These are phyloP conservation scores for Exsudoporus floridanus DNA, from an alignment of 1,284 basidiomycete genomes.

Conservation along the genomic window DNA sequence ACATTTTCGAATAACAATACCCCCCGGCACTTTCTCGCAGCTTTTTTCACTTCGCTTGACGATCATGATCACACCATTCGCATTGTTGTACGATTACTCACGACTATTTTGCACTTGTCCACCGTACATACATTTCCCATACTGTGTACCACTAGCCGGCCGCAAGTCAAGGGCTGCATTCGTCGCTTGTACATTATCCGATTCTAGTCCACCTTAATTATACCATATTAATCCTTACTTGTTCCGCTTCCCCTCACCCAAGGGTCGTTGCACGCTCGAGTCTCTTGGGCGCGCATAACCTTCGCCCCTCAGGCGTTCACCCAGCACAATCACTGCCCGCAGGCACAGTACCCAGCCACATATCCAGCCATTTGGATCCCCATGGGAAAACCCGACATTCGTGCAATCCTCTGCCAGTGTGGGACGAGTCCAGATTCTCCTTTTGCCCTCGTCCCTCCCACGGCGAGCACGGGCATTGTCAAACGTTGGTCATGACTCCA, in stretches of 20 bases:
- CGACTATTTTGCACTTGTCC: conserved; percentile 25
- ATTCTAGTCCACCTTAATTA: conserved; percentile 34
- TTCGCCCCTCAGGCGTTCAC: not conserved
- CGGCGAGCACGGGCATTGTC: conserved; percentile 23
- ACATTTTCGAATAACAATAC: conserved; percentile 57
- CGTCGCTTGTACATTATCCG: conserved; percentile 33
- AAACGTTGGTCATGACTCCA: not conserved
- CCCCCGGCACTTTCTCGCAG: not conserved
- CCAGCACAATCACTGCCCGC: not conserved
- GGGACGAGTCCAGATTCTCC: conserved; percentile 1
- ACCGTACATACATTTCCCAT: conserved; percentile 33
- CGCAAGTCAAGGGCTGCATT: conserved; percentile 19
- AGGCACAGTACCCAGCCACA: conserved; percentile 3
- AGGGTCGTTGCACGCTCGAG: not conserved
- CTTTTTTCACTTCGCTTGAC: conserved; percentile 11
- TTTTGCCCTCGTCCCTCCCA: conserved; percentile 14
- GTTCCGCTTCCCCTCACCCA: not conserved
- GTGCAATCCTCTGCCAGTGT: not conserved
- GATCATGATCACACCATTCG: conserved; percentile 25
- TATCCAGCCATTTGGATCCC: not conserved
- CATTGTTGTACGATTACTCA: conserved; percentile 37
- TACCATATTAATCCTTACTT: conserved; percentile 35
- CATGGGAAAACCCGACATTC: conserved; percentile 12
- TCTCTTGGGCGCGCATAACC: conserved; percentile 4
- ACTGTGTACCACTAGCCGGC: conserved; percentile 19